Base-by-base conservation (phyloP, 2,329 filamentous ascomycete species). In the Cephalotrichum gorgonifer region DNA sequence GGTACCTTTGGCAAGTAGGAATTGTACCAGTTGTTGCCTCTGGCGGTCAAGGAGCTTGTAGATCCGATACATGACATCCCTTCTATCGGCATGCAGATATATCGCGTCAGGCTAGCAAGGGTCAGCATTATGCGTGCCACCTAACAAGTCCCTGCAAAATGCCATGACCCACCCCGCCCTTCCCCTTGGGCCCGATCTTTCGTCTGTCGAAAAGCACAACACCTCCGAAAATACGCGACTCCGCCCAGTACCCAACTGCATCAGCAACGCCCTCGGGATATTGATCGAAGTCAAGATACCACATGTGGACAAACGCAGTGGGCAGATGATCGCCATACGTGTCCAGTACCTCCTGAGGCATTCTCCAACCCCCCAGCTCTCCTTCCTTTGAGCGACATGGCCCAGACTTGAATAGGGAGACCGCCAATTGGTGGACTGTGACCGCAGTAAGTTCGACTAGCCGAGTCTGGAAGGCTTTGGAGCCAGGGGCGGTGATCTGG, bases 401-500 rank as follows among this genome's bases (percentile, higher is more conserved):
- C n/a, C n/a, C n/a, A n/a, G 28, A 7, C 8, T 31, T 31, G 7
- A 41, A 17, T 17, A 41, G 3, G 5, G n/a, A 8, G 5, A 17
- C 35, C 4, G 35, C 35, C 15, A 41, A 4, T 5, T 41, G 15
- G 41, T 66, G 62, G 2, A 62, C 44, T 2, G 57, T 49, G 25
- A 57, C 25, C 0, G 58, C 62, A 5, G 58, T 50, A 2, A 66
- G 31, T 44, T 67, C 63, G 7, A 66, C 57, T 6, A 66, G 54
- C 1, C 57, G 51, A 15, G 55, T 56, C 0, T 59, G 51, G 44
- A 64, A 67, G 0, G 54, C 49, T 14, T 50, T 39, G 6, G 61
- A 63, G 3, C 52, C 57, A 1, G 45, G 55, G 2, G 55, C 44
- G 1, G 60, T 53, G 11, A 56, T 53, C 17, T 55, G 54, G 49